Percentiles rank a stretch among this genome's conserved stretches.
phyloP scores from a whole-genome alignment of 345 rosid genomes.

The Eucalyptus melliodora region DNA sequence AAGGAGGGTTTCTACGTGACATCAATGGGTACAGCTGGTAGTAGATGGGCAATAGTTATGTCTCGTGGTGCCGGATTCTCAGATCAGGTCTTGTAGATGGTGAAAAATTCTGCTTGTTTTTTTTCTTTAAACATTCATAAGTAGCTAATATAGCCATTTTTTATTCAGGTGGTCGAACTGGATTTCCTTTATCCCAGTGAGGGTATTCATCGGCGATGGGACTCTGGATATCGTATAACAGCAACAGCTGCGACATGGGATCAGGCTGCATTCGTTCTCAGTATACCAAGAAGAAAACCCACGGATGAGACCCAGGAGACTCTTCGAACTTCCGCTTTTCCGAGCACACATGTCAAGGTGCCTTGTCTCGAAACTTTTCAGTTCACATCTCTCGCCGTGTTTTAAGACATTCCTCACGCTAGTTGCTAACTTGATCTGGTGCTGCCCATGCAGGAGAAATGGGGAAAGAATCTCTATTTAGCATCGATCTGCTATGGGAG shows the following conservation, averaged over 20 bases:
- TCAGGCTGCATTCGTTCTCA: conserved; percentile 90
- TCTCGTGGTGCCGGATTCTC: conserved; percentile 83
- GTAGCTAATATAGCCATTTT: background rate
- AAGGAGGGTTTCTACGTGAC: conserved; percentile 92
- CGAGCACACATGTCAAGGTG: conserved; percentile 92
- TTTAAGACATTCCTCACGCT: background rate
- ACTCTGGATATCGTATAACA: conserved; percentile 74
- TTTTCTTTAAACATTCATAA: background rate
- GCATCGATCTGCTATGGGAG: conserved; percentile 85
- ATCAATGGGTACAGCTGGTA: conserved; percentile 88
- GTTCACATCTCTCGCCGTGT: background rate
- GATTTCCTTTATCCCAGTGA: conserved; percentile 98
- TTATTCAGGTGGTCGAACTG: conserved; percentile 79
- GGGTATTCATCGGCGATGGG: conserved; percentile 94
- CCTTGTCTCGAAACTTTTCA: background rate
- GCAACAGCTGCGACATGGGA: conserved; percentile 93
- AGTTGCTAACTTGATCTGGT: background rate
- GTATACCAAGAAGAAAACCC: conserved; percentile 61
- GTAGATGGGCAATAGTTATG: conserved; percentile 95
- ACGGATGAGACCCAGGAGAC: conserved; percentile 95
- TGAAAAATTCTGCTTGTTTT: background rate
- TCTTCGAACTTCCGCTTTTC: conserved; percentile 80
- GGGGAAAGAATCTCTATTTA: conserved; percentile 82
- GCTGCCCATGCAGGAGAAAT: conserved; percentile 62
- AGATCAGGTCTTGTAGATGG: conserved; percentile 41